These are phyloP conservation scores for Coccomyxa sp. DNA, from an alignment of 139 green algal genomes.

Conservation along the genomic window DNA sequence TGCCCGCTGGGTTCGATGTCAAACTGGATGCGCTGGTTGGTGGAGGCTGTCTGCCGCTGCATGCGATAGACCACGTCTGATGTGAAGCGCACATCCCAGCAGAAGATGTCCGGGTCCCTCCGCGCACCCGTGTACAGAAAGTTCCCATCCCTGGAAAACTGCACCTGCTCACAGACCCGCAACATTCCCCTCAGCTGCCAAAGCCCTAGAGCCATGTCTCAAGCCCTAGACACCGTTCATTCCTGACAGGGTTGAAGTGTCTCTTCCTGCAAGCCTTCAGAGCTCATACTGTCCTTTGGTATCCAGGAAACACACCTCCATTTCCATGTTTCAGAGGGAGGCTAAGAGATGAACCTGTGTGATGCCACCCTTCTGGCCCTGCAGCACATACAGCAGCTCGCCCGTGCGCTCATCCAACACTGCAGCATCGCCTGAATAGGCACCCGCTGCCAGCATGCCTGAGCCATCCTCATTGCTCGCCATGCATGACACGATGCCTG, in stretches of 20 bases:
- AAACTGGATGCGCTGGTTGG: conserved; percentile 92
- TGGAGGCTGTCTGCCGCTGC: conserved; percentile 42
- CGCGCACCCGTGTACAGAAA: conserved; percentile 85
- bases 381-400: conserved; percentile 60
- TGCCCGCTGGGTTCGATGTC: conserved; percentile 83
- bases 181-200: background rate
- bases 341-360: conserved; percentile 48
- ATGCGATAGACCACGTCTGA: conserved; percentile 66
- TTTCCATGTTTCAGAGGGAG: background rate
- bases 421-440: conserved; percentile 61
- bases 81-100: conserved; percentile 83
- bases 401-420: conserved; percentile 53
- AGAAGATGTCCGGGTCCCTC: conserved; percentile 66
- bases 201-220: background rate
- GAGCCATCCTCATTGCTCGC: conserved; percentile 47
- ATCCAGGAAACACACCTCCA: background rate
- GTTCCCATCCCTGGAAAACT: conserved; percentile 73
- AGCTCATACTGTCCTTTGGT: no score
- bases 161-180: conserved; percentile 34
- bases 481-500: conserved; percentile 86
- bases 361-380: conserved; percentile 64
- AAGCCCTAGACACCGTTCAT: background rate
- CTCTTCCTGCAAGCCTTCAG: no score
- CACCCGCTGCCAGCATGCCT: conserved; percentile 67
- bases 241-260: background rate